phyloP scores from a whole-genome alignment of 768 basidiomycete species.

The Kwoniella botswanensis region DNA sequence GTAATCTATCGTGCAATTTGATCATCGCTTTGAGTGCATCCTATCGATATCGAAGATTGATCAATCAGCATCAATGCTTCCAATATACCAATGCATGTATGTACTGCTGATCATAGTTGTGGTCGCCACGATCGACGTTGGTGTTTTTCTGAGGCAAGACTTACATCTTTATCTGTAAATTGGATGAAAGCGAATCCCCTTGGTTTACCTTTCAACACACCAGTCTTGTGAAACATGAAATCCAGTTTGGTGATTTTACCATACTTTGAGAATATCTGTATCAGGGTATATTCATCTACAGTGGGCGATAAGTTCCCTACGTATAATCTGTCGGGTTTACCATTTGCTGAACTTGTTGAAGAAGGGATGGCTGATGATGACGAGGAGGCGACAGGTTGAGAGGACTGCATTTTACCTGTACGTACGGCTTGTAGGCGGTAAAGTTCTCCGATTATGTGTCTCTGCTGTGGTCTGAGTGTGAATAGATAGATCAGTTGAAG shows the following conservation, averaged over 20 bases:
- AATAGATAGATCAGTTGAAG: no score
- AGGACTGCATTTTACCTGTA: constrained; percentile 16
- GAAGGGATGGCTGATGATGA: constrained; percentile 7
- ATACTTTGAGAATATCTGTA: constrained; percentile 88
- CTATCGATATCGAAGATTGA: constrained; percentile 59
- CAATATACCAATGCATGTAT: not conserved
- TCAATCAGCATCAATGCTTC: not conserved
- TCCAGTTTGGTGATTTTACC: constrained; percentile 93
- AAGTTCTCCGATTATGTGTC: not conserved
- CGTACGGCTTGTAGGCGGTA: not conserved
- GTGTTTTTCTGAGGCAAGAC: constrained; percentile 56
- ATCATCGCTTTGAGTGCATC: constrained; percentile 80
- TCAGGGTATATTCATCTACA: constrained; percentile 89
- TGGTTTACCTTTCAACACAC: constrained; percentile 85
- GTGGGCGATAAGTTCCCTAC: constrained; percentile 85
- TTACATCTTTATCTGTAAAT: constrained; percentile 76
- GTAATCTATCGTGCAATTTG: constrained; percentile 73
- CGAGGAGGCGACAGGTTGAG: constrained; percentile 14
- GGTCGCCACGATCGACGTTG: not conserved
- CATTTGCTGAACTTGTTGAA: constrained; percentile 31
- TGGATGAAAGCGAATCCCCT: constrained; percentile 95
- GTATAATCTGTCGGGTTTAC: constrained; percentile 72
- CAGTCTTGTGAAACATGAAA: constrained; percentile 93
- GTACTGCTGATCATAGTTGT: not conserved
- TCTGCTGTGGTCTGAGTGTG: not conserved